Conservation (phyloP, 2,329 filamentous ascomycete species). For the Acrocalymma vagum region DNA sequence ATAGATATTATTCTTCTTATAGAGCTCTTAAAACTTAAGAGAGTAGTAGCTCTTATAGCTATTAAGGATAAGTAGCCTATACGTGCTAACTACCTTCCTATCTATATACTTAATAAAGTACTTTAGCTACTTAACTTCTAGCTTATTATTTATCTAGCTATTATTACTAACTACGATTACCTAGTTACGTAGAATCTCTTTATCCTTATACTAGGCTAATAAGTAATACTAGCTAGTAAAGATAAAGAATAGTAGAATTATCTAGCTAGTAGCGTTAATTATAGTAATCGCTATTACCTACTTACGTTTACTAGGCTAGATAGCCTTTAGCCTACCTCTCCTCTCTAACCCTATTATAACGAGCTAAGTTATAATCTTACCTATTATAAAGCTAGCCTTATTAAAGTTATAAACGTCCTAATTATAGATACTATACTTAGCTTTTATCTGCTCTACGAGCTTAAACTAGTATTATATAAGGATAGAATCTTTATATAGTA, state of each 20-base stretch:
- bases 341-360: conserved; percentile 3
- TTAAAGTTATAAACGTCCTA: conserved; percentile 8
- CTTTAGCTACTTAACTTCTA: conserved; percentile 38
- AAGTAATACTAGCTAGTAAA: conserved; percentile 2
- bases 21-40: background rate
- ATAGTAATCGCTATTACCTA: conserved; percentile 5
- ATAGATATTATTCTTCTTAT: conserved; percentile 1
- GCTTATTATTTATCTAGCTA: conserved; percentile 43
- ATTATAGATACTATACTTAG: background rate
- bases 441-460: conserved; percentile 1
- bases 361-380: background rate
- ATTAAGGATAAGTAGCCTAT: conserved; percentile 43
- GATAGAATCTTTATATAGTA: background rate
- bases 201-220: conserved; percentile 9
- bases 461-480: conserved; percentile 4
- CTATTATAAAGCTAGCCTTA: conserved; percentile 7
- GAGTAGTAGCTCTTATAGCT: too few relatives aligned
- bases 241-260: conserved; percentile 7
- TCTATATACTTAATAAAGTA: conserved; percentile 18
- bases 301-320: conserved; percentile 1
- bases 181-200: conserved; percentile 32
- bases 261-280: conserved; percentile 4
- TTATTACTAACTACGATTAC: conserved; percentile 37
- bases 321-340: background rate
- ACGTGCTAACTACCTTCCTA: conserved; percentile 26